phyloP scores from a whole-genome alignment of 1,284 basidiomycete genomes.

The Pyrrhoderma noxium region DNA sequence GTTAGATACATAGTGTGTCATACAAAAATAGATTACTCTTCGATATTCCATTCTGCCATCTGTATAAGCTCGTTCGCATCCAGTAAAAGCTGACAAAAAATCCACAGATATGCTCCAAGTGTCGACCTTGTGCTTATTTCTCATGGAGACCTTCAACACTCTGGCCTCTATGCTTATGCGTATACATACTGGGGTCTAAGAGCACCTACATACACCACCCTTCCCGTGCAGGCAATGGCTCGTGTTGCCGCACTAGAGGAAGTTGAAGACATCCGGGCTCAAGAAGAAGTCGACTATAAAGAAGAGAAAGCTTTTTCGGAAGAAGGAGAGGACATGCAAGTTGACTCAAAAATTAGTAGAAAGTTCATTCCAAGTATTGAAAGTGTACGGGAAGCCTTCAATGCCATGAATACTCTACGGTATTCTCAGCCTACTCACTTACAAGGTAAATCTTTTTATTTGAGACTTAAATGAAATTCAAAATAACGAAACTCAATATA shows the following conservation, averaged over 20 bases:
- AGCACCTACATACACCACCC: slow-evolving; percentile 92
- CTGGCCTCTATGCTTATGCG: slow-evolving; percentile 89
- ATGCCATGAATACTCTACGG: slow-evolving; percentile 84
- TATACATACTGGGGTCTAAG: slow-evolving; percentile 81
- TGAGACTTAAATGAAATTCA: slow-evolving; percentile 6
- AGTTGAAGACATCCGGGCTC: slow-evolving; percentile 69
- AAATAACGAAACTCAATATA: slow-evolving; percentile 25
- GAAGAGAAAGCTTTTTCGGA: slow-evolving; percentile 21
- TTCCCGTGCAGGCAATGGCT: slow-evolving; percentile 96
- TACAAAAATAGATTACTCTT: not conserved
- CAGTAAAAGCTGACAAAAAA: slow-evolving; percentile 19
- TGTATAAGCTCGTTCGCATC: not conserved
- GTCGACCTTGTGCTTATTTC: slow-evolving; percentile 88
- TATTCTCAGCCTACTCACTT: slow-evolving; percentile 96
- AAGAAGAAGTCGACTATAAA: slow-evolving; percentile 56
- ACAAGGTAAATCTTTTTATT: slow-evolving; percentile 55
- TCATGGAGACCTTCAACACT: slow-evolving; percentile 85
- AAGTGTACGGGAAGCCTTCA: slow-evolving; percentile 93
- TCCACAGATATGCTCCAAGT: slow-evolving; percentile 54
- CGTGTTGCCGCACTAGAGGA: slow-evolving; percentile 84
- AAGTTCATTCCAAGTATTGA: slow-evolving; percentile 72
- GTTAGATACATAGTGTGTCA: too few relatives aligned
- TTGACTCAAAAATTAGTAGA: slow-evolving; percentile 22
- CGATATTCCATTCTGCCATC: not conserved
- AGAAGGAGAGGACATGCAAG: slow-evolving; percentile 25